phyloP scores from a whole-genome alignment of 805 yeast species.

The Clavispora phyllophila region DNA sequence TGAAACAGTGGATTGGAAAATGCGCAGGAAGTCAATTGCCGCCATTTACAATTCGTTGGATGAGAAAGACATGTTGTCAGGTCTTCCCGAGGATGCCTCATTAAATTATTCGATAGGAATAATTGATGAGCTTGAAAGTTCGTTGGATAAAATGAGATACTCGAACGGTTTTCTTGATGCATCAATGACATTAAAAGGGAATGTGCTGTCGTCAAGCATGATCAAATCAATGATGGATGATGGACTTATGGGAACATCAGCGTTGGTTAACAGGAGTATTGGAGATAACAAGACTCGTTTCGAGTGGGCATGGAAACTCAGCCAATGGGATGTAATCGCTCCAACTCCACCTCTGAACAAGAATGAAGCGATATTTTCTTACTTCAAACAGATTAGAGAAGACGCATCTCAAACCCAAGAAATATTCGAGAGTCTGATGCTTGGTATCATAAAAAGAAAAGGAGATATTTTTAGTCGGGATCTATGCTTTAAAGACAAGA shows the following conservation, averaged over 20 bases:
- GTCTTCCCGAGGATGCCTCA: slow-evolving; percentile 56
- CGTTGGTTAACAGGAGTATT: slow-evolving; percentile 29
- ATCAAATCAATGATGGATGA: slow-evolving; percentile 38
- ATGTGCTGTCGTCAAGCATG: slow-evolving; percentile 3
- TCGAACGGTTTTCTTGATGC: slow-evolving; percentile 56
- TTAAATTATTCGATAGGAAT: slow-evolving; percentile 47
- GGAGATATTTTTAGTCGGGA: slow-evolving; percentile 4
- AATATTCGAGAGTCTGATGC: slow-evolving; percentile 17
- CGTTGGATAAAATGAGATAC: slow-evolving; percentile 43
- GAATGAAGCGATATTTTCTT: slow-evolving; percentile 46
- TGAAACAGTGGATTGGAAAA: slow-evolving; percentile 1
- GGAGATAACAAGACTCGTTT: slow-evolving; percentile 26
- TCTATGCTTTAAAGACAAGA: slow-evolving; percentile 3
- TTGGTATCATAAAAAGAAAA: slow-evolving; percentile 14
- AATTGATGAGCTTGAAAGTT: slow-evolving; percentile 23
- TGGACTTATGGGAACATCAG: slow-evolving; percentile 59
- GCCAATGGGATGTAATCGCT: slow-evolving; percentile 68
- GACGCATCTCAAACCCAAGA: slow-evolving; percentile 13
- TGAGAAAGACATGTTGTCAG: slow-evolving; percentile 60
- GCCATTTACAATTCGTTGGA: slow-evolving; percentile 48
- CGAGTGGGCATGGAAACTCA: slow-evolving; percentile 73
- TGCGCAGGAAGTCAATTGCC: slow-evolving; percentile 5
- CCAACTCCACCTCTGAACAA: slow-evolving; percentile 32
- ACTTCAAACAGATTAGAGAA: slow-evolving; percentile 45
- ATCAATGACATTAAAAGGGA: slow-evolving; percentile 12